Percentiles rank a stretch among this genome's conserved stretches.
Evolutionary conservation across 2,329 filamentous ascomycete species (phyloP).

Genomic region (Aspergillus sp.): DNA sequence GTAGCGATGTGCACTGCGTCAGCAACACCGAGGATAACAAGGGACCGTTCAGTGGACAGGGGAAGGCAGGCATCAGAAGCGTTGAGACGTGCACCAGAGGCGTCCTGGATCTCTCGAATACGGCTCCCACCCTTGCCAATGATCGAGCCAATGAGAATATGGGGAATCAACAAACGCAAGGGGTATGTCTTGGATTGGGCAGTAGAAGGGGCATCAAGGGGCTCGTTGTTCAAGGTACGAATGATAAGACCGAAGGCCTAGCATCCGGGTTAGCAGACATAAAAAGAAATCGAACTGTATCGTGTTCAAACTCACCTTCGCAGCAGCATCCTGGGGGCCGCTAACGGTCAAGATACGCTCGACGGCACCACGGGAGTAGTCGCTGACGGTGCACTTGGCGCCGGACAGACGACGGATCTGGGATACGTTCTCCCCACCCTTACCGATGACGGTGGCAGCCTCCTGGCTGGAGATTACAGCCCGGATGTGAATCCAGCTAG

Average conservation of each 20-base stretch:
- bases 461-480: constrained; percentile 97
- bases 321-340: constrained; percentile 91
- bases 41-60: constrained; percentile 92
- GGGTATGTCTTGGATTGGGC: constrained; percentile 97
- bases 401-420: constrained; percentile 93
- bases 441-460: constrained; percentile 96
- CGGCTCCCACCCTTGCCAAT: constrained; percentile 95
- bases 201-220: constrained; percentile 81
- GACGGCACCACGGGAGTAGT: constrained; percentile 94
- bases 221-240: constrained; percentile 95
- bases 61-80: constrained; percentile 94
- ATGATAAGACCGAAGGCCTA: constrained; percentile 97
- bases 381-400: constrained; percentile 97
- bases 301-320: constrained; percentile 67
- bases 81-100: constrained; percentile 92
- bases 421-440: constrained; percentile 97
- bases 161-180: constrained; percentile 89
- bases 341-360: constrained; percentile 98
- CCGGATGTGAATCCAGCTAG: constrained; percentile 93
- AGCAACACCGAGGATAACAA: constrained; percentile 95
- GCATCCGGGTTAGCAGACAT: constrained; percentile 19
- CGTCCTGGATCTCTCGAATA: constrained; percentile 98
- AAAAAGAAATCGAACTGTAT: background rate
- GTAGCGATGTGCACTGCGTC: constrained; percentile 98
- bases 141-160: constrained; percentile 96